A percentile compares a stretch with the other conserved stretches of the same genome.
These are phyloP conservation scores for Neurospora terricola DNA, from an alignment of 495 filamentous ascomycete species.

Conservation along the genomic window DNA sequence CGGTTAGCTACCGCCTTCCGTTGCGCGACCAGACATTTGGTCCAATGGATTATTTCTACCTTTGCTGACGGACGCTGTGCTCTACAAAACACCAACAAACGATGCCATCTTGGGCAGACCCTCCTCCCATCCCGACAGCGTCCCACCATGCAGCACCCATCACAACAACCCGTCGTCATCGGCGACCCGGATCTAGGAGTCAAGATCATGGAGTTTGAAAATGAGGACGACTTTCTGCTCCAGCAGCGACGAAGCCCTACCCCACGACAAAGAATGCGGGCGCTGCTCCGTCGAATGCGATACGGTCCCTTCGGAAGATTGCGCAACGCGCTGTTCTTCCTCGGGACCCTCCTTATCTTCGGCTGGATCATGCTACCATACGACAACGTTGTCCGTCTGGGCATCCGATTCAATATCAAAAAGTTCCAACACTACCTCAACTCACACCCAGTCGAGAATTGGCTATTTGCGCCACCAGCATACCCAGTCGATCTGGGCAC, in stretches of 20 bases:
- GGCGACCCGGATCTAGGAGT: background rate
- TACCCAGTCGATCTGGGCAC: slow-evolving; percentile 19
- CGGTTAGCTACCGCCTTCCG: background rate
- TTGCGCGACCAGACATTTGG: background rate
- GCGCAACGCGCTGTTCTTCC: background rate
- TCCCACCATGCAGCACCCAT: background rate
- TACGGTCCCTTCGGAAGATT: background rate
- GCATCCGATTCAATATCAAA: slow-evolving; percentile 12
- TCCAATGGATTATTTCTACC: background rate
- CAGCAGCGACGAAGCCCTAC: background rate
- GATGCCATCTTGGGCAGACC: background rate
- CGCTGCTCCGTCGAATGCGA: background rate
- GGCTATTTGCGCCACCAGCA: slow-evolving; percentile 10
- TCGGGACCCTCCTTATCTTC: slow-evolving; percentile 3
- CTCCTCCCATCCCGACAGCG: background rate
- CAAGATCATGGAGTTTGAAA: background rate
- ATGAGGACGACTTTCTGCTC: background rate
- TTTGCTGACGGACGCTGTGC: background rate
- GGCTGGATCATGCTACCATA: slow-evolving; percentile 13
- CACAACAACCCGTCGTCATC: background rate
- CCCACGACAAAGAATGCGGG: background rate
- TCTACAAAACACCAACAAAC: background rate
- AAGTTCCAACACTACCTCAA: background rate
- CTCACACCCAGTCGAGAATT: slow-evolving; percentile 5
- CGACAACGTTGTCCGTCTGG: slow-evolving; percentile 14